Evolutionary conservation across 2,329 filamentous ascomycete species (phyloP).

Genomic region (Trichoderma lentiforme): DNA sequence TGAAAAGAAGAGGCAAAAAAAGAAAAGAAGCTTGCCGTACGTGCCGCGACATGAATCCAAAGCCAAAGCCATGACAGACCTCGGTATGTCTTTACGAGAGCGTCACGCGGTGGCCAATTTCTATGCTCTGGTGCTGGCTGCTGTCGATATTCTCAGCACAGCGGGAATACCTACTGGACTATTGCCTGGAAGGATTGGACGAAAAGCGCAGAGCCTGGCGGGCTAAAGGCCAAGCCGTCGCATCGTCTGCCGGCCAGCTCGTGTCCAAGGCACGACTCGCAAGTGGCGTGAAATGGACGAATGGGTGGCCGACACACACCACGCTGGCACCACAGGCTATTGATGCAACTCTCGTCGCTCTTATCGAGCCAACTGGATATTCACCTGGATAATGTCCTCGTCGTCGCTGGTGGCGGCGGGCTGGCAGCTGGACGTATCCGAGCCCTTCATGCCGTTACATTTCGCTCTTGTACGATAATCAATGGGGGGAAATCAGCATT

Average conservation of each 20-base stretch:
- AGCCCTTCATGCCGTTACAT: slow-evolving; percentile 4
- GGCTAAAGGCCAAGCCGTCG: neutral
- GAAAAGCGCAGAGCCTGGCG: neutral
- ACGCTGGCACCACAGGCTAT: slow-evolving; percentile 14
- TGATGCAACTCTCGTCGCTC: neutral
- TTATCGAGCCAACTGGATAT: slow-evolving; percentile 17
- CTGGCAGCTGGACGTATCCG: slow-evolving; percentile 8
- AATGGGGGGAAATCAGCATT: slow-evolving; percentile 1
- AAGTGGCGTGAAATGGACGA: slow-evolving; percentile 16
- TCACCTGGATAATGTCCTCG: slow-evolving; percentile 9
- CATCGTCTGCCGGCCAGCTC: slow-evolving; percentile 2
- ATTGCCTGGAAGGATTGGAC: neutral
- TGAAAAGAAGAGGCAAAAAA: neutral
- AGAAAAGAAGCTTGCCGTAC: neutral
- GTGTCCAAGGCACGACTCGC: slow-evolving; percentile 11
- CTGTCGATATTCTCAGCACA: neutral
- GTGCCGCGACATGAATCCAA: neutral
- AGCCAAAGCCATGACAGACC: neutral
- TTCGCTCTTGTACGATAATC: neutral
- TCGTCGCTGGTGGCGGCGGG: slow-evolving; percentile 2
- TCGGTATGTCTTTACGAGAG: neutral
- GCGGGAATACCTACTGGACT: neutral
- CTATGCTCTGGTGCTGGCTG: neutral
- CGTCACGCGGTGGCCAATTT: neutral
- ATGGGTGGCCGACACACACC: slow-evolving; percentile 10